Conservation (phyloP, 2,329 filamentous ascomycete genomes). For the Fusarium coffeatum region DNA sequence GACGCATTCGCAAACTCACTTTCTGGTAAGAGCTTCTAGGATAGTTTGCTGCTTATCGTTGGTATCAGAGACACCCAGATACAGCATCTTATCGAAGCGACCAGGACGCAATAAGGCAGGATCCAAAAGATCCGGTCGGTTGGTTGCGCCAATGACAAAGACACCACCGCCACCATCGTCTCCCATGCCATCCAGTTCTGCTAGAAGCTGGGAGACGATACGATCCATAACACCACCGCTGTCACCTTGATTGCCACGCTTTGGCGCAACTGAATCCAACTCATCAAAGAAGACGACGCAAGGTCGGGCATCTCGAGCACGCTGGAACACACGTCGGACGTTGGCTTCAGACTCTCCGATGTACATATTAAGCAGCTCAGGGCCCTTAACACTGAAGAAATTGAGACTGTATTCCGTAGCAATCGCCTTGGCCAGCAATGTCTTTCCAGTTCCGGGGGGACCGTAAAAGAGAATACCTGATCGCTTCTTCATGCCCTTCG, state of each 20-base stretch:
- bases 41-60: constrained; percentile 97
- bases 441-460: constrained; percentile 91
- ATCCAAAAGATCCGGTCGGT: constrained; percentile 91
- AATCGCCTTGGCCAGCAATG: constrained; percentile 90
- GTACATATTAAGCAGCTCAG: constrained; percentile 94
- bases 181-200: constrained; percentile 97
- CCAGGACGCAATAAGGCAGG: constrained; percentile 89
- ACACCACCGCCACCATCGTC: constrained; percentile 87
- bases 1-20: constrained; percentile 67
- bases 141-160: constrained; percentile 97
- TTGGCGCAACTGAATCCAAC: constrained; percentile 91
- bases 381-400: constrained; percentile 94
- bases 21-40: constrained; percentile 91
- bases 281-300: constrained; percentile 96
- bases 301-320: constrained; percentile 84
- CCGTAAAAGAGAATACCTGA: constrained; percentile 94
- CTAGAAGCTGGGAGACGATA: constrained; percentile 93
- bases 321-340: constrained; percentile 88
- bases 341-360: constrained; percentile 95
- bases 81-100: constrained; percentile 98
- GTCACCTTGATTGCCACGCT: constrained; percentile 96
- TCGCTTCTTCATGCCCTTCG: constrained; percentile 97
- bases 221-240: constrained; percentile 98
- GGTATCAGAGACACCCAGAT: constrained; percentile 94
- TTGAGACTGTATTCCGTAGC: constrained; percentile 94